Evolutionary conservation across 2,329 filamentous ascomycete species (phyloP).

Genomic region (Ramichloridium luteum): DNA sequence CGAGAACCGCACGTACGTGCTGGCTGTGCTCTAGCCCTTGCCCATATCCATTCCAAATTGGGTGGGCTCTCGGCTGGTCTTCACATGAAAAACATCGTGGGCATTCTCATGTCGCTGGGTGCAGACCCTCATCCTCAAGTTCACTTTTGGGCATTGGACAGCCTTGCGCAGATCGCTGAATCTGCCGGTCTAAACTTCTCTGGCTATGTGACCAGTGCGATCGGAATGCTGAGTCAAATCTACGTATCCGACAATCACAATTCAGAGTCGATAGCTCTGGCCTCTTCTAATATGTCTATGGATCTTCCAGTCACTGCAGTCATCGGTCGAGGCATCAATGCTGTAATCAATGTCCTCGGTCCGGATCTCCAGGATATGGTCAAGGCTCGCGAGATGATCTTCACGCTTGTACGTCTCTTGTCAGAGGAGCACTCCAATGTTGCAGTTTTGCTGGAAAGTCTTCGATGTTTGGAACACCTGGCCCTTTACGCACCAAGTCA

Average conservation of each 20-base stretch:
- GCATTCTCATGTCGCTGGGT: slow-evolving; percentile 93
- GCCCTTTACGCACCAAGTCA: slow-evolving; percentile 83
- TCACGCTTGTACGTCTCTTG: slow-evolving; percentile 75
- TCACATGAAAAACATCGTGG: slow-evolving; percentile 93
- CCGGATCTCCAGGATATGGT: slow-evolving; percentile 87
- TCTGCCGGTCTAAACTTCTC: slow-evolving; percentile 89
- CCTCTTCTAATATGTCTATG: slow-evolving; percentile 82
- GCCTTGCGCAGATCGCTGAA: slow-evolving; percentile 72
- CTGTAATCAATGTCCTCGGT: slow-evolving; percentile 90
- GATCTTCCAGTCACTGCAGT: slow-evolving; percentile 71
- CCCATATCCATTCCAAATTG: slow-evolving; percentile 86
- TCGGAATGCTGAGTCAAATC: slow-evolving; percentile 87
- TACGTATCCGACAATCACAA: slow-evolving; percentile 90
- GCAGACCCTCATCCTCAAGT: slow-evolving; percentile 92
- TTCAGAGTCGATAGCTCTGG: slow-evolving; percentile 62
- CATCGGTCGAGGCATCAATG: slow-evolving; percentile 79
- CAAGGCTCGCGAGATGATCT: slow-evolving; percentile 83
- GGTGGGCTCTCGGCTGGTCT: slow-evolving; percentile 96
- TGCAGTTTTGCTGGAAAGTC: slow-evolving; percentile 60
- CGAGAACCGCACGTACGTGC: slow-evolving; percentile 85
- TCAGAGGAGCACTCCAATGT: slow-evolving; percentile 55
- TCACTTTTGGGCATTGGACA: slow-evolving; percentile 92
- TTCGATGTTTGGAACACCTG: slow-evolving; percentile 79
- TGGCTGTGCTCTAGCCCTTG: slow-evolving; percentile 85
- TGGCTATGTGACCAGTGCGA: slow-evolving; percentile 73